Evolutionary conservation across 2,329 filamentous ascomycete species (phyloP), one percentile per base, ranked within the genome.

Genomic region (Fusarium tuaranense): DNA sequence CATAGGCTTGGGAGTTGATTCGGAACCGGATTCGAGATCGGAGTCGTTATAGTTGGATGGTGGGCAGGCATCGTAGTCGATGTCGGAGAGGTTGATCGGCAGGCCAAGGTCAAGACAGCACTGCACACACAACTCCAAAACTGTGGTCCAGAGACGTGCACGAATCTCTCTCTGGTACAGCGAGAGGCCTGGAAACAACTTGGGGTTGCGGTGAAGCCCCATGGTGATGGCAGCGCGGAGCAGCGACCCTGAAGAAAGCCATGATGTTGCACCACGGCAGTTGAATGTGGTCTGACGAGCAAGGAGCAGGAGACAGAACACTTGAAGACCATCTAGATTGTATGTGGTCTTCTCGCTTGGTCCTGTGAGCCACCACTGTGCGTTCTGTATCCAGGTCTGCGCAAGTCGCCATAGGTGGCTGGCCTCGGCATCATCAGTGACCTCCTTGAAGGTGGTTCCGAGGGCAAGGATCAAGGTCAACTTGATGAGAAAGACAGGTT

Each of bases 311-410:
- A 79, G 57, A 16, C 76, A 78, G 27, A 77, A 79, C 6, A 76
- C 70, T 36, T 79, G 77, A 16, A 79, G 67, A 1, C 77, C 77
- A 34, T 79, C 74, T 1, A 77, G 69, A 32, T 77, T 79, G 20
- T 78, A 76, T 13, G 77, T 78, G 7, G 70, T 67, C 41, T 79
- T 79, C 38, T 79, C 77, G 13, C 65, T 71, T 51, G 77, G 76
- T 1, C 77, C 76, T 14, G 73, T 78, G 5, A 79, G 67, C 77
- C 77, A 79, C 76, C 77, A 79, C 57, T 79, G 77, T 5, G 76
- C 76, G 36, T 79, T 79, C 57, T 78, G 77, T 10, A 79, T 71
- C 77, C 77, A 79, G 2, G 62, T 75, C 46, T 79, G 77, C 2
- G 77, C 67, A 41, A 77, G 74, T 7, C 60, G 68, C 44, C 63